Evolutionary conservation across 345 rosid genomes (phyloP).

Genomic region (Pugionium cornutum): DNA sequence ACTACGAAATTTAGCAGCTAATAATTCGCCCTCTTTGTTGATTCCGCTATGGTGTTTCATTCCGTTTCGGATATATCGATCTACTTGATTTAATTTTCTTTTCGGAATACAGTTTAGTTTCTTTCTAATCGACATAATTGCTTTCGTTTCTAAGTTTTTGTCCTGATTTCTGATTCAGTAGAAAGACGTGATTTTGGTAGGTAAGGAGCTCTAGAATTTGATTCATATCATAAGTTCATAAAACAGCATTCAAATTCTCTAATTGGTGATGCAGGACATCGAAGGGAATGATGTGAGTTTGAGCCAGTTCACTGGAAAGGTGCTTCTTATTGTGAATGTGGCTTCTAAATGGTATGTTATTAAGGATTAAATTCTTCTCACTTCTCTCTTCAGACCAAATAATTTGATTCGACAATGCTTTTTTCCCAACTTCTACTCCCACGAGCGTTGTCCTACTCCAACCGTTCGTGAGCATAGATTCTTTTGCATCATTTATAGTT

Average conservation of each 20-base stretch:
- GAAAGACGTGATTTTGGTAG: not conserved
- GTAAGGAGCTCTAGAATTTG: too few relatives aligned
- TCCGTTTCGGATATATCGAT: not conserved
- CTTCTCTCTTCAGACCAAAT: not conserved
- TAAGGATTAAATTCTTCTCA: not conserved
- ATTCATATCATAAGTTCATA: not conserved
- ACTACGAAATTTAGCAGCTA: not conserved
- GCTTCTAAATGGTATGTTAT: slow-evolving; percentile 84
- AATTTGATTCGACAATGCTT: not conserved
- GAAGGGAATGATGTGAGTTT: slow-evolving; percentile 70
- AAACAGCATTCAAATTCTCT: not conserved
- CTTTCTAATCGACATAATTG: slow-evolving; percentile 2
- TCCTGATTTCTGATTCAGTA: not conserved
- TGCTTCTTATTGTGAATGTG: slow-evolving; percentile 84
- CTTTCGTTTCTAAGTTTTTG: not conserved
- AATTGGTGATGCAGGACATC: slow-evolving; percentile 55
- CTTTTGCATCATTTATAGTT: slow-evolving; percentile 2
- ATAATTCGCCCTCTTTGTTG: not conserved
- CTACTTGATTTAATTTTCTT: not conserved
- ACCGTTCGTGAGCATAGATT: not conserved
- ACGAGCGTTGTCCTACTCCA: not conserved
- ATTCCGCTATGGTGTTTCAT: not conserved
- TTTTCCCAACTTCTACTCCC: not conserved
- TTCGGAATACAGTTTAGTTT: not conserved
- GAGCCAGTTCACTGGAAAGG: slow-evolving; percentile 68